Evolutionary conservation across 495 filamentous ascomycete genomes (phyloP).

Genomic region (Aspergillus asperescens): DNA sequence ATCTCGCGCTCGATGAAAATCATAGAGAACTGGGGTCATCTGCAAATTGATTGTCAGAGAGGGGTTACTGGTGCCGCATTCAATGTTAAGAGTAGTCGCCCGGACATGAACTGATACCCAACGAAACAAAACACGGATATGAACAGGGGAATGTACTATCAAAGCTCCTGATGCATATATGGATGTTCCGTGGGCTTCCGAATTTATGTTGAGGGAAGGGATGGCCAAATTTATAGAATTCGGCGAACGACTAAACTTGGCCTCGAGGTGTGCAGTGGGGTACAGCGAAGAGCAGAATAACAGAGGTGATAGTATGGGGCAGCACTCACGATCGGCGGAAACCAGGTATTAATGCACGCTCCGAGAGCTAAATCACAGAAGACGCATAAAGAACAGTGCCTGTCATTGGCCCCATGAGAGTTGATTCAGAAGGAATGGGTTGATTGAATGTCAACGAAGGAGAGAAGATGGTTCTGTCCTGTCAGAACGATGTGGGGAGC

Average conservation of each 20-base stretch:
- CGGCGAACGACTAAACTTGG: conserved; percentile 4
- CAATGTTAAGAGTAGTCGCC: background rate
- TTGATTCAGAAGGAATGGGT: conserved; percentile 6
- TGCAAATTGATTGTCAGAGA: conserved; percentile 25
- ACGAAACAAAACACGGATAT: background rate
- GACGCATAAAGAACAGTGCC: conserved; percentile 1
- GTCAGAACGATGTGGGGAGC: conserved; percentile 28
- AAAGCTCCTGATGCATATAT: background rate
- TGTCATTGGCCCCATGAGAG: conserved; percentile 11
- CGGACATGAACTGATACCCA: background rate
- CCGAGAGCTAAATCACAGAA: background rate
- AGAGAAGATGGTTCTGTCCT: conserved; percentile 13
- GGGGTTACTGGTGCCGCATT: background rate
- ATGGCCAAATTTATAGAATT: conserved; percentile 2
- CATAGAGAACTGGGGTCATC: conserved; percentile 37
- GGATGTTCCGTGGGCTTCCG: too few species aligned
- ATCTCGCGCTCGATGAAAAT: conserved; percentile 33
- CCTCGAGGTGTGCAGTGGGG: conserved; percentile 16
- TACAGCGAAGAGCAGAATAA: conserved; percentile 10
- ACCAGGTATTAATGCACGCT: conserved; percentile 2
- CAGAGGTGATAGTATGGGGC: conserved; percentile 10
- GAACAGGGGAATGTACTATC: background rate
- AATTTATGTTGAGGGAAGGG: background rate
- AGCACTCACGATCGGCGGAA: conserved; percentile 41
- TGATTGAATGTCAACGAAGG: background rate